phyloP scores from a whole-genome alignment of 116 monocot genomes.

The Cymodocea nodosa region DNA sequence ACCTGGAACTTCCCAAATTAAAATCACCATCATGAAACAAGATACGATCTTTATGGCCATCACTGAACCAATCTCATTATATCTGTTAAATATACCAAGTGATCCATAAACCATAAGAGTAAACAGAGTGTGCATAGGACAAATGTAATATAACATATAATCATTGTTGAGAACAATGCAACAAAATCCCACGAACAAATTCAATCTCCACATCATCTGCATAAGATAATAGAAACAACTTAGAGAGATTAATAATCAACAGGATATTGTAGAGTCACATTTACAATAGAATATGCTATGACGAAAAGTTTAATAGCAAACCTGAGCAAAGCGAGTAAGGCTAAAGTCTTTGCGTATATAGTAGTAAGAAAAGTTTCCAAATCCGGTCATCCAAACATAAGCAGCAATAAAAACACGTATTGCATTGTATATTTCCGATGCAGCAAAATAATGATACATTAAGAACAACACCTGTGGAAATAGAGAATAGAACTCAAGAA shows the following conservation, averaged over 20 bases:
- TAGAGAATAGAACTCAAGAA: background rate
- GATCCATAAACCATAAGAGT: slow-evolving; percentile 93
- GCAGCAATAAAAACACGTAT: slow-evolving; percentile 96
- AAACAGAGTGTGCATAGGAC: slow-evolving; percentile 96
- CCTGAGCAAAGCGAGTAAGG: slow-evolving; percentile 92
- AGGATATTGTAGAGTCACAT: background rate
- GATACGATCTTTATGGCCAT: slow-evolving; percentile 64
- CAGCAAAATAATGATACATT: slow-evolving; percentile 99
- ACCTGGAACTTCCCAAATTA: slow-evolving; percentile 95
- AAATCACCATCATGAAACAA: slow-evolving; percentile 69
- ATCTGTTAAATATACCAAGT: slow-evolving; percentile 85
- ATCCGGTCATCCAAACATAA: slow-evolving; percentile 99
- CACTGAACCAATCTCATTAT: slow-evolving; percentile 80
- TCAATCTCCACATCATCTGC: slow-evolving; percentile 99
- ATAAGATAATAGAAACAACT: slow-evolving; percentile 1
- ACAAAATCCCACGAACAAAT: slow-evolving; percentile 80
- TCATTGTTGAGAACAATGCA: slow-evolving; percentile 96
- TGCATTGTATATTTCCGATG: slow-evolving; percentile 94
- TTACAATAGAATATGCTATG: background rate
- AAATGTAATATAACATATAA: slow-evolving; percentile 95
- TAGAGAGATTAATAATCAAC: background rate
- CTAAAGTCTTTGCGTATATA: slow-evolving; percentile 95
- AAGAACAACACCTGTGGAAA: slow-evolving; percentile 76
- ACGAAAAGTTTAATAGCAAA: slow-evolving; percentile 7
- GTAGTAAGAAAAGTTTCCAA: slow-evolving; percentile 98